phyloP scores from a whole-genome alignment of 75 land plant genomes.

The Pinus albicaulis region DNA sequence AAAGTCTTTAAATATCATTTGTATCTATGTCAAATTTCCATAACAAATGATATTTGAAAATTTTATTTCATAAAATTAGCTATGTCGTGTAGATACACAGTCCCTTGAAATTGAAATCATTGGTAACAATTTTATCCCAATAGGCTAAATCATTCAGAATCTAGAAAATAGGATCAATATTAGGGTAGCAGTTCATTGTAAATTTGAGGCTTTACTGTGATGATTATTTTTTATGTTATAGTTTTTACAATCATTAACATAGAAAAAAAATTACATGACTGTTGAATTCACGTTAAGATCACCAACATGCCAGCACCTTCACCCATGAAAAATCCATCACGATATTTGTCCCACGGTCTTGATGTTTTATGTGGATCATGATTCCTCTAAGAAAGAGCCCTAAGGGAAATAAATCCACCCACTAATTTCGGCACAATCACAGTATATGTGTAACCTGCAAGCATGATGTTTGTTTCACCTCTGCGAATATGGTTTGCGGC shows the following conservation, averaged over 20 bases:
- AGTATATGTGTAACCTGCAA: conserved; percentile 50
- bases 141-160: neutral
- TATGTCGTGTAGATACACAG: neutral
- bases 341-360: conserved; percentile 44
- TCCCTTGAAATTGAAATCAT: neutral
- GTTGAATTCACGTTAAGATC: neutral
- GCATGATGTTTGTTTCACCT: conserved; percentile 49
- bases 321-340: conserved; percentile 59
- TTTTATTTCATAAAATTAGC: neutral
- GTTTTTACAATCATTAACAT: neutral
- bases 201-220: neutral
- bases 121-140: too few relatives aligned
- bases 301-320: conserved; percentile 49
- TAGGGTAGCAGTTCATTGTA: neutral
- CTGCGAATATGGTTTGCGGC: conserved; percentile 46
- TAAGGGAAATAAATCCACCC: conserved; percentile 49
- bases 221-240: neutral
- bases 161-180: neutral
- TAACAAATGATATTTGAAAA: too few relatives aligned
- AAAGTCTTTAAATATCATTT: neutral
- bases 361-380: conserved; percentile 45
- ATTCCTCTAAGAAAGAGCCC: conserved; percentile 46
- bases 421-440: conserved; percentile 35
- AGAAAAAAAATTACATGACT: too few relatives aligned
- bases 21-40: neutral